These are phyloP conservation scores for Exophiala alcalophila DNA, from an alignment of 2,329 filamentous ascomycete genomes.

Conservation along the genomic window DNA sequence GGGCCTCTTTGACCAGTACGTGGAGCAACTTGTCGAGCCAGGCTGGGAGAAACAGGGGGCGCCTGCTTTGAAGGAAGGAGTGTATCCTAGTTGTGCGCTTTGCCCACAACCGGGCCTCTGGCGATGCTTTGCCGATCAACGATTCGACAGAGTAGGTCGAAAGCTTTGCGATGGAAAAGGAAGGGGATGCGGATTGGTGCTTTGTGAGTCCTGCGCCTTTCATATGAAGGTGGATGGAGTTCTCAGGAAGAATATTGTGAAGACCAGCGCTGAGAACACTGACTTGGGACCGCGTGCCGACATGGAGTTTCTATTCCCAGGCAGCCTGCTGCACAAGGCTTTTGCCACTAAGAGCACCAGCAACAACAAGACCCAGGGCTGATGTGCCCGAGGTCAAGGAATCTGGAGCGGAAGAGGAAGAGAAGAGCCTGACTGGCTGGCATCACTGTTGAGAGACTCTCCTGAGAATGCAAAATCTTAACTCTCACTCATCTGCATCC, in stretches of 20 bases:
- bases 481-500: too few species aligned
- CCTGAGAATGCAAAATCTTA: too few species aligned
- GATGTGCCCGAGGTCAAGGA: too few species aligned
- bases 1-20: constrained; percentile 9
- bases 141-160: constrained; percentile 9
- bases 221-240: constrained; percentile 8
- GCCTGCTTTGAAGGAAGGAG: constrained; percentile 5
- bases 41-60: neutral
- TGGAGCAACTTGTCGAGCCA: constrained; percentile 6
- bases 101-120: constrained; percentile 24
- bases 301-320: constrained; percentile 24
- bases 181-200: constrained; percentile 23
- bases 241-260: constrained; percentile 5
- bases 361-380: too few species aligned
- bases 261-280: neutral
- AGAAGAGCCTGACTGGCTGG: too few species aligned
- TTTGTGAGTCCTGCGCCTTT: constrained; percentile 20
- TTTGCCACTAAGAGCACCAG: too few species aligned
- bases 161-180: constrained; percentile 5
- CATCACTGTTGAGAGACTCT: too few species aligned
- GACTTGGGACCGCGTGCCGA: constrained; percentile 24
- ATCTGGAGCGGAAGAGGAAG: too few species aligned
- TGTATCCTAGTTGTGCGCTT: constrained; percentile 21
- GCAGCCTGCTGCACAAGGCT: constrained; percentile 21
- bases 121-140: constrained; percentile 24